A percentile compares a stretch with the other conserved stretches of the same genome.
Evolutionary conservation across 768 basidiomycete species (phyloP).

Genomic region (Suillus decipiens): DNA sequence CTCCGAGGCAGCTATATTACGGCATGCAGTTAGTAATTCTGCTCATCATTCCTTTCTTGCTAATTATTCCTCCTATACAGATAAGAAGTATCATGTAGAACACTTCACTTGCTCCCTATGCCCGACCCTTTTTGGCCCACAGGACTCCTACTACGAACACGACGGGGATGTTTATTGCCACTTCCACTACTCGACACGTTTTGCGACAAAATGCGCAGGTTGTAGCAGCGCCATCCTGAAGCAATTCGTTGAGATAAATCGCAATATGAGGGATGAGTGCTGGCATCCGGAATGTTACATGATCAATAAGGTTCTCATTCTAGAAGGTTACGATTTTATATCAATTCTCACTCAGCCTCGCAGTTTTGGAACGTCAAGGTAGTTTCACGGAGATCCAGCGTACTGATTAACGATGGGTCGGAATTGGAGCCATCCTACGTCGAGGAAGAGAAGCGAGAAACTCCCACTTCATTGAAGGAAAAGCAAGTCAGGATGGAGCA

Average conservation of each 20-base stretch:
- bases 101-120: constrained; percentile 99
- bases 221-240: constrained; percentile 97
- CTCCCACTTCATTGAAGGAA: constrained; percentile 76
- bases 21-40: constrained; percentile 80
- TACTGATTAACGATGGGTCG: constrained; percentile 54
- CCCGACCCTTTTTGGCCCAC: constrained; percentile 93
- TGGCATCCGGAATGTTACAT: constrained; percentile 99
- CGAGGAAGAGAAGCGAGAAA: constrained; percentile 82
- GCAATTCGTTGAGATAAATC: constrained; percentile 99
- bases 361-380: constrained; percentile 99
- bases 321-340: constrained; percentile 15
- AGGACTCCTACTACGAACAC: constrained; percentile 99
- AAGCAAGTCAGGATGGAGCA: constrained; percentile 95
- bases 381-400: constrained; percentile 69
- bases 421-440: constrained; percentile 56
- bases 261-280: constrained; percentile 97
- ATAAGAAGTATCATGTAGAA: constrained; percentile 98
- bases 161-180: constrained; percentile 98
- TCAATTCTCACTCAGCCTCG: constrained; percentile 4
- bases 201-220: constrained; percentile 97
- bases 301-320: constrained; percentile 88
- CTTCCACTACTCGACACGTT: constrained; percentile 98
- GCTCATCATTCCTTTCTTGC: constrained; percentile 16
- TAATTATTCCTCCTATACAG: constrained; percentile 43
- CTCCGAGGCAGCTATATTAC: constrained; percentile 98